Percentiles rank a stretch among this genome's conserved stretches.
Conservation (phyloP, 2,329 filamentous ascomycete genomes). For the Metarhizium rileyi region DNA sequence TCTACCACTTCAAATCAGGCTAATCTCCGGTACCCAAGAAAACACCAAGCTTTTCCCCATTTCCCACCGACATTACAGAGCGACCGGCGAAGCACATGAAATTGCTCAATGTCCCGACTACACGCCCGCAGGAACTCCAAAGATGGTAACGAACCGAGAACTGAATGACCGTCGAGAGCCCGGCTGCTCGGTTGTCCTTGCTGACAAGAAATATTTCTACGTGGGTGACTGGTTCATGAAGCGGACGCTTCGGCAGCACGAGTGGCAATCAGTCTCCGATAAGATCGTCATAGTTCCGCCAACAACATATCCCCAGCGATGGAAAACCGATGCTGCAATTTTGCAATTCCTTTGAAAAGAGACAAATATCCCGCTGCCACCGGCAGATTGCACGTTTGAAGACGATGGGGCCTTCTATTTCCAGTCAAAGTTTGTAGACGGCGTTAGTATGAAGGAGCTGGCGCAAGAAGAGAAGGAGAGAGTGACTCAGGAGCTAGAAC, state of each 20-base stretch:
- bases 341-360: constrained; percentile 4
- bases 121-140: neutral
- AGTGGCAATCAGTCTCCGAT: constrained; percentile 5
- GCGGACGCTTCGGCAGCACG: constrained; percentile 5
- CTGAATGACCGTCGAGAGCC: constrained; percentile 7
- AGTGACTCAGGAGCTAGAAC: constrained; percentile 1
- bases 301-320: constrained; percentile 7
- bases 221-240: constrained; percentile 7
- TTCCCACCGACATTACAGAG: neutral
- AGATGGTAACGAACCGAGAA: constrained; percentile 8
- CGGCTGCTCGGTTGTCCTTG: constrained; percentile 6
- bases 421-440: constrained; percentile 1
- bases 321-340: constrained; percentile 7
- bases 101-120: neutral
- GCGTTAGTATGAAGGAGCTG: constrained; percentile 5
- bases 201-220: constrained; percentile 8
- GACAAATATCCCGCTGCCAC: constrained; percentile 9
- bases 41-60: neutral
- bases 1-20: neutral
- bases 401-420: constrained; percentile 9
- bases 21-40: neutral
- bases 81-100: neutral
- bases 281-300: constrained; percentile 1
- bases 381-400: constrained; percentile 3
- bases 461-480: constrained; percentile 3